A percentile compares a stretch with the other conserved stretches of the same genome.
phyloP scores from a whole-genome alignment of 108 stramenopile genomes.

The Nitzschia sp. region DNA sequence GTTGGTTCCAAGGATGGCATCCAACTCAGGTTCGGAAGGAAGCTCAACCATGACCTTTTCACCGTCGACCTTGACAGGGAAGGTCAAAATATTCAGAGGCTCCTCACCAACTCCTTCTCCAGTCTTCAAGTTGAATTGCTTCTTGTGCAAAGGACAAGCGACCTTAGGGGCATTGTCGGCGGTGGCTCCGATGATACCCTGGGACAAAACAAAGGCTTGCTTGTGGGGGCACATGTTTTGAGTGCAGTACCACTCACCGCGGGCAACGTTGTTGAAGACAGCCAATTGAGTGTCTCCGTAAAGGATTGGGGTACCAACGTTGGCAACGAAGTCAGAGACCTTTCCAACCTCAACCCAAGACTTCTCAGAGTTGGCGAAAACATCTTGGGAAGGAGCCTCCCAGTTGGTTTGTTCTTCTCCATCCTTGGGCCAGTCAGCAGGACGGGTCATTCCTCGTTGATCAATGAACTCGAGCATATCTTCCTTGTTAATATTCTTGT shows the following conservation, averaged over 20 bases:
- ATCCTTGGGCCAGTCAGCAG: slow-evolving; percentile 88
- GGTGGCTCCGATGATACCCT: slow-evolving; percentile 83
- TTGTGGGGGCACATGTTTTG: slow-evolving; percentile 95
- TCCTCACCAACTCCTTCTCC: slow-evolving; percentile 73
- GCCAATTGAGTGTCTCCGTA: slow-evolving; percentile 90
- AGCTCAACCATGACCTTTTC: slow-evolving; percentile 82
- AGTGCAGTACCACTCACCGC: slow-evolving; percentile 82
- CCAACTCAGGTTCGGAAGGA: slow-evolving; percentile 73
- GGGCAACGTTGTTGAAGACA: slow-evolving; percentile 80
- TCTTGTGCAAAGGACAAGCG: slow-evolving; percentile 94
- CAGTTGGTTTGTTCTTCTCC: slow-evolving; percentile 80
- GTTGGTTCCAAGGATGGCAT: slow-evolving; percentile 83
- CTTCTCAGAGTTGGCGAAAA: slow-evolving; percentile 83
- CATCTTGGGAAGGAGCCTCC: slow-evolving; percentile 59
- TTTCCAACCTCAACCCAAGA: slow-evolving; percentile 80
- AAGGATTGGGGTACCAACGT: slow-evolving; percentile 81
- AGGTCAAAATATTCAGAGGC: slow-evolving; percentile 79
- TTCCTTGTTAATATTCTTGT: slow-evolving; percentile 71
- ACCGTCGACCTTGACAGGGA: slow-evolving; percentile 76
- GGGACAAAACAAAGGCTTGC: slow-evolving; percentile 90
- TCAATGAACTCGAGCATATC: slow-evolving; percentile 88
- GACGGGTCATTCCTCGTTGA: slow-evolving; percentile 81
- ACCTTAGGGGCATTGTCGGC: slow-evolving; percentile 77
- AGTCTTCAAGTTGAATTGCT: slow-evolving; percentile 71
- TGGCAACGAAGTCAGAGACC: slow-evolving; percentile 67